Evolutionary conservation across 1,139 yeast genomes (phyloP), one percentile per base, ranked within the genome.

Genomic region (Maudiozyma humilis): DNA sequence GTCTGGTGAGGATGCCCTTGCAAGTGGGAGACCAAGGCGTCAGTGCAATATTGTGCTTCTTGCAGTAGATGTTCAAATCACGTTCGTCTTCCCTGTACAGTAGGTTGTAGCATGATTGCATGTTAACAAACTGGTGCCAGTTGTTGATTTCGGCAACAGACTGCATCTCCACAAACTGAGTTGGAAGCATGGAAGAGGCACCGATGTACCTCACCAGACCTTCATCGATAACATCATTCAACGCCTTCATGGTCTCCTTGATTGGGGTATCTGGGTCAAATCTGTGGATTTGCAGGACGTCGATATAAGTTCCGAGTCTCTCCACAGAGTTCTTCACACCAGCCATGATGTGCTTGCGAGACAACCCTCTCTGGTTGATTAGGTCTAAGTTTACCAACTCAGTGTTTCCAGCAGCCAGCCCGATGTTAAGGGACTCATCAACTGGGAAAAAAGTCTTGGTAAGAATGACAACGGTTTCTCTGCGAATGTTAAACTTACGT

Each of bases 1-100:
- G 75, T 51, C 75, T 64, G 2, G 77, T 67, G 38, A 74, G 62
- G 1, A 67, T 35, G 3, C 79, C 79, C 44, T 70, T 54, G 1
- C 76, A 76, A 47, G 64, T 61, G 13, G 79, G 79, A 1, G 75
- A 71, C 69, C 71, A 75, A 2, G 79, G 78, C 44, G 73, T 68
- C 23, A 73, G 46, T 0, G 74, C 76, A 36, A 74, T 72, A 36
- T 56, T 56, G 20, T 53, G 56, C 35, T 50, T 52, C 25, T 51
- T 44, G 20, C 56, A 51, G 54, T 65, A 75, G 16, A 71, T 73
- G 47, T 67, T 71, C 71, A 75, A 58, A 53, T 75, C 75, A 43
- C 70, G 55, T 54, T 75, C 77, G 47, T 75, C 79, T 54, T 74
- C 78, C 25, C 79, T 62, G 51, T 71, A 64, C 4, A 74, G 43